phyloP scores from a whole-genome alignment of 306 rosid genomes.

The Pterocarpus santalinus region DNA sequence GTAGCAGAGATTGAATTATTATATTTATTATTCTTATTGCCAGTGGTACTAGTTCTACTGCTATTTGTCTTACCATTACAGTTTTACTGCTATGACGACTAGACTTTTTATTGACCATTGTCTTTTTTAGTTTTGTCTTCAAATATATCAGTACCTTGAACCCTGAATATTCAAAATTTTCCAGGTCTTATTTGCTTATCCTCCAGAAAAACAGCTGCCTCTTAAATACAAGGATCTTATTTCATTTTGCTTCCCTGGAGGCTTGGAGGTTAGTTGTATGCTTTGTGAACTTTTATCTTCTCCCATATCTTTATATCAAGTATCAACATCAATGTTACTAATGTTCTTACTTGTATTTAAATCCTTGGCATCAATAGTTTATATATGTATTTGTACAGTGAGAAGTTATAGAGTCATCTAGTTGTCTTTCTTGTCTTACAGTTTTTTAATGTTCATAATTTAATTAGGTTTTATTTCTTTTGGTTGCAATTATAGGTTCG shows the following conservation, averaged over 20 bases:
- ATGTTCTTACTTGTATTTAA: slow-evolving; percentile 33
- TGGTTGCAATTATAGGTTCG: slow-evolving; percentile 74
- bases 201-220: slow-evolving; percentile 87
- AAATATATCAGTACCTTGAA: slow-evolving; percentile 21
- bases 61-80: background rate
- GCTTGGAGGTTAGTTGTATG: slow-evolving; percentile 77
- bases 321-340: slow-evolving; percentile 5
- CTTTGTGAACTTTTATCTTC: slow-evolving; percentile 41
- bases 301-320: slow-evolving; percentile 23
- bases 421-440: slow-evolving; percentile 30
- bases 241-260: slow-evolving; percentile 97
- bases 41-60: slow-evolving; percentile 22
- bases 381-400: slow-evolving; percentile 7
- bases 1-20: slow-evolving; percentile 38
- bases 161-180: slow-evolving; percentile 33
- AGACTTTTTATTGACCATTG: background rate
- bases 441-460: slow-evolving; percentile 36
- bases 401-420: slow-evolving; percentile 31
- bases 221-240: slow-evolving; percentile 88
- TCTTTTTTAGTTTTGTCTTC: slow-evolving; percentile 30
- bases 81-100: slow-evolving; percentile 24
- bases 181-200: slow-evolving; percentile 92
- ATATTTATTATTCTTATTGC: slow-evolving; percentile 37
- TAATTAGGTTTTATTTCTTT: slow-evolving; percentile 42
- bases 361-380: slow-evolving; percentile 31